Conservation (phyloP, 2,329 filamentous ascomycete species). For the Proliferodiscus dingleyae region DNA sequence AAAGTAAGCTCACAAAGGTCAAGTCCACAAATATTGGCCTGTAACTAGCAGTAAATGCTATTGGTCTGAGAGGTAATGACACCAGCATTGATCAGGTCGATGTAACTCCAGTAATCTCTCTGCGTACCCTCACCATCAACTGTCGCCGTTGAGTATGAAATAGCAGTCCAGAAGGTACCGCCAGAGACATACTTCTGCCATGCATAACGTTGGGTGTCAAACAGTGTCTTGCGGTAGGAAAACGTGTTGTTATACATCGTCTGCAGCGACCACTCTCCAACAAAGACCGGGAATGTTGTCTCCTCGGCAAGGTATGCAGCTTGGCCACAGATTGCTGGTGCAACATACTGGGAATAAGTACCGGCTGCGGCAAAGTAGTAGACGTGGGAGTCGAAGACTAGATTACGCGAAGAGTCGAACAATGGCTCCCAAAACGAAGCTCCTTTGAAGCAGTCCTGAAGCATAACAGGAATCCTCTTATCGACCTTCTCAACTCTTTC, state of each 20-base stretch:
- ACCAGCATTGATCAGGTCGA: not conserved
- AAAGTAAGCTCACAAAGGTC: too few species aligned
- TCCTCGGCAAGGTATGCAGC: slow-evolving; percentile 18
- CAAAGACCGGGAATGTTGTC: slow-evolving; percentile 31
- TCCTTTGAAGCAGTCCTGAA: slow-evolving; percentile 30
- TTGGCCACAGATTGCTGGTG: slow-evolving; percentile 27
- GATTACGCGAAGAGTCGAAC: slow-evolving; percentile 24
- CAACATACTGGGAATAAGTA: slow-evolving; percentile 5
- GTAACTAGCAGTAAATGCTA: not conserved
- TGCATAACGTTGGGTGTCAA: slow-evolving; percentile 32
- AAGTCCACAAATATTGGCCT: too few species aligned
- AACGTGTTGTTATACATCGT: slow-evolving; percentile 31
- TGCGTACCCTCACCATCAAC: slow-evolving; percentile 11
- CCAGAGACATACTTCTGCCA: slow-evolving; percentile 32
- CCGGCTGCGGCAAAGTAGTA: not conserved
- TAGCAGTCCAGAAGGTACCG: slow-evolving; percentile 29
- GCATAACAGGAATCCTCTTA: slow-evolving; percentile 31
- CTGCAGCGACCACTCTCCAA: slow-evolving; percentile 35
- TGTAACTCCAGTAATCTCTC: slow-evolving; percentile 11
- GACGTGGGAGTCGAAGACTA: slow-evolving; percentile 23
- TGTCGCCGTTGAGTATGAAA: slow-evolving; percentile 8
- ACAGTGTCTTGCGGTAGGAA: slow-evolving; percentile 25
- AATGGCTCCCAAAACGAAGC: slow-evolving; percentile 27
- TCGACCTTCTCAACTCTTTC: slow-evolving; percentile 24
- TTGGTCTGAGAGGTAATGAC: not conserved